Base-by-base conservation (phyloP, 306 rosid species). In the Cucumis cinereus region DNA sequence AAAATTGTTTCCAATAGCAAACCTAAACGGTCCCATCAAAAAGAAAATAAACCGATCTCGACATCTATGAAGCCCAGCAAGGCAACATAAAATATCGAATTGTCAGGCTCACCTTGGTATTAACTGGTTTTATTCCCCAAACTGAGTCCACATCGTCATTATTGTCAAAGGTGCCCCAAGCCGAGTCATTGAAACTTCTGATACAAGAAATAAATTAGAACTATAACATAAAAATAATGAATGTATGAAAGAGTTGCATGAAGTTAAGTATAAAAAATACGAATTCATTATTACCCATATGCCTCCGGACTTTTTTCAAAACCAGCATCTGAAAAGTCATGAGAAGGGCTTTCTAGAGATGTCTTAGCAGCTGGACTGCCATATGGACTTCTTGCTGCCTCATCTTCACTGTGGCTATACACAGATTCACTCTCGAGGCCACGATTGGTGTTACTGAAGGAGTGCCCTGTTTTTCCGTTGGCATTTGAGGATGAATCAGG, bases 131-230 rank as follows among this genome's bases (percentile, higher is more conserved):
- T 79, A 89, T 88, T 56, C 92, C 91, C 98, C 98, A 93, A 49
- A 93, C 90, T 0, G 98, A 93, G 77, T 93, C 98, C 60, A 76
- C 85, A 38, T 93, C 98, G 74, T 93, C 94, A 40, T 91, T 89
- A 78, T 85, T 86, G 89, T 90, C 97, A 71, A 90, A 93, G 77
- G 88, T 89, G 70, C 98, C 92, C 98, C 97, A 93, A 54, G 94
- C 77, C 3, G 97, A 85, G 62, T 93, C 97, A 80, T 91, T 96
- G 79, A 91, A 93, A 81, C 88, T 81, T 81, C 94, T 91, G 96
- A 20, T 62, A 68, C 38, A 83, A 67, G 28, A 79, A 69, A 78
- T 73, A 80, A 81, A 73, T n/a, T 24, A 59, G 33, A 68, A 77
- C 50, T 80, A 58, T 62, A 7, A 36, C 69, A 81, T 45, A 47